Evolutionary conservation across 2,329 filamentous ascomycete species (phyloP).

Genomic region (Phaeosphaeria sp.): DNA sequence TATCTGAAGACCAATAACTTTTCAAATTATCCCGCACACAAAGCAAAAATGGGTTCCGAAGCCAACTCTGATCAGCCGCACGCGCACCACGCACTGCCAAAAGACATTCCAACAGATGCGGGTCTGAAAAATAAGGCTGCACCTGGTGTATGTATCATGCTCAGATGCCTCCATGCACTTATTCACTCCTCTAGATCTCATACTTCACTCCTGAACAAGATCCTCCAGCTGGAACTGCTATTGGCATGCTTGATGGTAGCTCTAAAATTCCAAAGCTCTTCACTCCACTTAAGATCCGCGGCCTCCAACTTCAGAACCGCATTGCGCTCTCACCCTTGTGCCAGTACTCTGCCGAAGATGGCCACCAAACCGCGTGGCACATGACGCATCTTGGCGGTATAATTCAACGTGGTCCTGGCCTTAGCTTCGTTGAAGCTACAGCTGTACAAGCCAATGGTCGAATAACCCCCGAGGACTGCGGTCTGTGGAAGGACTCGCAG

Average conservation of each 20-base stretch:
- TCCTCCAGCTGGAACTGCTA: slow-evolving; percentile 55
- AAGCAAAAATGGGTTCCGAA: slow-evolving; percentile 29
- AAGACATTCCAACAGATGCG: slow-evolving; percentile 40
- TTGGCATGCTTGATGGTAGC: slow-evolving; percentile 55
- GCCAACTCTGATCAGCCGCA: slow-evolving; percentile 32
- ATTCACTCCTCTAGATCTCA: slow-evolving; percentile 39
- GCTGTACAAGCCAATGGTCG: slow-evolving; percentile 76
- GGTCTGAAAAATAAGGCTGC: slow-evolving; percentile 51
- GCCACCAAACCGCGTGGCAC: slow-evolving; percentile 82
- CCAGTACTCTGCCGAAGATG: slow-evolving; percentile 71
- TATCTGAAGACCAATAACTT: not conserved
- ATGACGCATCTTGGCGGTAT: slow-evolving; percentile 83
- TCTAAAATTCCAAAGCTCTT: slow-evolving; percentile 65
- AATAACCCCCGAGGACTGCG: slow-evolving; percentile 80
- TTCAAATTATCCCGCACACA: not conserved
- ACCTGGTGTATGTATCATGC: slow-evolving; percentile 42
- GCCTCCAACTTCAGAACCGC: slow-evolving; percentile 70
- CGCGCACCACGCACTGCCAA: slow-evolving; percentile 41
- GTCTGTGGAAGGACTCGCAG: slow-evolving; percentile 86
- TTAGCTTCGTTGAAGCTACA: slow-evolving; percentile 81
- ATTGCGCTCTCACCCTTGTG: slow-evolving; percentile 62
- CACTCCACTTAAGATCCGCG: slow-evolving; percentile 63
- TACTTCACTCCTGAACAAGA: slow-evolving; percentile 58
- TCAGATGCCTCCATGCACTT: not conserved
- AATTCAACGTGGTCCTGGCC: slow-evolving; percentile 73